Evolutionary conservation across 1,139 yeast genomes (phyloP).

Genomic region (Suhomyces chickasaworum): DNA sequence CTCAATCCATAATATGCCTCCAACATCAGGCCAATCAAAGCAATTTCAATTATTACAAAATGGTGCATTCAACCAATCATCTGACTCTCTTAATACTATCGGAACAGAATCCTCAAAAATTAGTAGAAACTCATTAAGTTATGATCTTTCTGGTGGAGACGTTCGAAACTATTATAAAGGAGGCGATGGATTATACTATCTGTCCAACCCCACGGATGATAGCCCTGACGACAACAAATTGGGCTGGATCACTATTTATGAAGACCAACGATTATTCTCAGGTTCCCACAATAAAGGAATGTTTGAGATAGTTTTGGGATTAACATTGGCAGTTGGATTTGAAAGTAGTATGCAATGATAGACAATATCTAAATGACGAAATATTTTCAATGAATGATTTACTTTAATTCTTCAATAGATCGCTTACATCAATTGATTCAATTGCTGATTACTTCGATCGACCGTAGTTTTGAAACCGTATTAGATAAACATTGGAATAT

Average conservation of each 20-base stretch:
- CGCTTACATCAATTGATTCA: no score
- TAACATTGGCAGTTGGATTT: conserved; percentile 57
- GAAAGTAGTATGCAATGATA: conserved; percentile 28
- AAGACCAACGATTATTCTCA: conserved; percentile 36
- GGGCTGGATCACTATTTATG: conserved; percentile 67
- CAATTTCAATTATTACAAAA: conserved; percentile 9
- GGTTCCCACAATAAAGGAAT: conserved; percentile 35
- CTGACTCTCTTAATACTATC: conserved; percentile 9
- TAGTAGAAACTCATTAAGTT: conserved; percentile 7
- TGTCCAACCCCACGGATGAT: conserved; percentile 55
- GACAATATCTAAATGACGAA: neutral
- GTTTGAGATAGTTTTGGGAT: conserved; percentile 57
- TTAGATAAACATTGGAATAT: no score
- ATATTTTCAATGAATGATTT: neutral
- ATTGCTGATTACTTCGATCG: no score
- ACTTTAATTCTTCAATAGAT: no score
- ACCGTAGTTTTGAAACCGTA: no score
- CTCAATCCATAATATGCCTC: neutral
- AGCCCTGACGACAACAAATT: conserved; percentile 58
- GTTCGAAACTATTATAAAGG: conserved; percentile 44
- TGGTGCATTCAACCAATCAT: conserved; percentile 6
- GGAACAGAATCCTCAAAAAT: conserved; percentile 6
- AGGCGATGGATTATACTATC: conserved; percentile 57
- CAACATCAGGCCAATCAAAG: neutral
- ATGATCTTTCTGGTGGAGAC: conserved; percentile 34